A percentile compares a stretch with the other conserved stretches of the same genome.
Evolutionary conservation across 2,329 filamentous ascomycete genomes (phyloP).

Genomic region (Colletotrichum spaethianum): DNA sequence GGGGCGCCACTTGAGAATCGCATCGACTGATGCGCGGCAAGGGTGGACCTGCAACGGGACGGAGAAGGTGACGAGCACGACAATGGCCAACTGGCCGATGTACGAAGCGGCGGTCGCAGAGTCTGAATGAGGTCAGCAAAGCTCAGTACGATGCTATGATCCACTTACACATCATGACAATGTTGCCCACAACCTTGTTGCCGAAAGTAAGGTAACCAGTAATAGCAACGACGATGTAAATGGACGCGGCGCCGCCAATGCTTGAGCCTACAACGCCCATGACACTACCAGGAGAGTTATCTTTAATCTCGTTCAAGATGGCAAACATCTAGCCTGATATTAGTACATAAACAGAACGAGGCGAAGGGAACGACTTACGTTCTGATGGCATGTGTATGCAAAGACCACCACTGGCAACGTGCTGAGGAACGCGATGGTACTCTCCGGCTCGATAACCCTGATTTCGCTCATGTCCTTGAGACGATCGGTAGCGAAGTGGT

Average conservation of each 20-base stretch:
- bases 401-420: constrained; percentile 97
- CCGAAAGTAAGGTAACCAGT: constrained; percentile 98
- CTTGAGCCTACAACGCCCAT: constrained; percentile 85
- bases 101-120: constrained; percentile 85
- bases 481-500: constrained; percentile 89
- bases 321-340: constrained; percentile 86
- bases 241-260: constrained; percentile 87
- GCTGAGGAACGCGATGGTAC: constrained; percentile 83
- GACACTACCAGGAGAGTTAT: constrained; percentile 84
- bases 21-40: constrained; percentile 94
- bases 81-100: constrained; percentile 94
- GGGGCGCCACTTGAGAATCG: constrained; percentile 93
- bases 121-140: constrained; percentile 59
- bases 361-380: constrained; percentile 68
- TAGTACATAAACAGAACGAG: constrained; percentile 43
- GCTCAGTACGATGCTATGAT: background rate
- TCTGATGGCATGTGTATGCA: constrained; percentile 99
- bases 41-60: constrained; percentile 97
- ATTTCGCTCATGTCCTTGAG: constrained; percentile 81
- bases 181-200: constrained; percentile 90
- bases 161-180: constrained; percentile 88
- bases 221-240: constrained; percentile 93
- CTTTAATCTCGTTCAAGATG: constrained; percentile 92
- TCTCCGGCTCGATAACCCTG: constrained; percentile 83
- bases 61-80: constrained; percentile 95